Evolutionary conservation across 164 flowering plant genomes (phyloP), one percentile per base, ranked within the genome.

Genomic region (Vitis rotundifolia): DNA sequence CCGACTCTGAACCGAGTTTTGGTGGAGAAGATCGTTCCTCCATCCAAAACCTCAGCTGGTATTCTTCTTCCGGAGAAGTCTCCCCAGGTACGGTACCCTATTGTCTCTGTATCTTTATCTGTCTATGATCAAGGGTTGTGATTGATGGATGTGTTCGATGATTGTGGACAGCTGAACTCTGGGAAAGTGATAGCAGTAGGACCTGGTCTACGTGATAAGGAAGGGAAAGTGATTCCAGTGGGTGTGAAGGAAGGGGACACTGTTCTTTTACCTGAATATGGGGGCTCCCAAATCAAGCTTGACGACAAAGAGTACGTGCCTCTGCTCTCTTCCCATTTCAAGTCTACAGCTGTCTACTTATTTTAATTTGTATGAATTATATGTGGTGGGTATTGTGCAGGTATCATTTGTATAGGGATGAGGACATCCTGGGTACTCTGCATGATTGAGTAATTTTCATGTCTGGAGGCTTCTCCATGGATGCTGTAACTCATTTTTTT

Each of bases 1-100:
- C 96, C 96, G 14, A 75, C 77, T 14, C 76, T 89, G 57, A 91
- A 91, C 80, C 78, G 93, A 9, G 82, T 89, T 4, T 77, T 89
- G 48, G 78, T 89, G 44, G 91, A 87, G 87, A 87, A 87, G 68
- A 77, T 89, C 60, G 68, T 85, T 9, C 87, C 90, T 49, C 91
- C 96, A 0, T 70, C 90, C 68, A 86, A 87, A 64, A 89, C 93
- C 75, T 61, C 69, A 50, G 79, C 84, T 49, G 96, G 96, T 2
- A 90, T 89, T 64, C 88, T 85, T 56, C 87, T 89, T 61, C 94
- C 91, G 0, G 91, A 89, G 75, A 81, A 81, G 64, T 79, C 90
- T 56, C 19, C 75, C 68, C 77, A 89, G 91, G 93, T 83, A 68
- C 7, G 44, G 7, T 6, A 5, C 7, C 44, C 44, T 6, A 37